These are phyloP conservation scores for Fusarium paranaense DNA, from an alignment of 2,329 filamentous ascomycete species.

Conservation along the genomic window DNA sequence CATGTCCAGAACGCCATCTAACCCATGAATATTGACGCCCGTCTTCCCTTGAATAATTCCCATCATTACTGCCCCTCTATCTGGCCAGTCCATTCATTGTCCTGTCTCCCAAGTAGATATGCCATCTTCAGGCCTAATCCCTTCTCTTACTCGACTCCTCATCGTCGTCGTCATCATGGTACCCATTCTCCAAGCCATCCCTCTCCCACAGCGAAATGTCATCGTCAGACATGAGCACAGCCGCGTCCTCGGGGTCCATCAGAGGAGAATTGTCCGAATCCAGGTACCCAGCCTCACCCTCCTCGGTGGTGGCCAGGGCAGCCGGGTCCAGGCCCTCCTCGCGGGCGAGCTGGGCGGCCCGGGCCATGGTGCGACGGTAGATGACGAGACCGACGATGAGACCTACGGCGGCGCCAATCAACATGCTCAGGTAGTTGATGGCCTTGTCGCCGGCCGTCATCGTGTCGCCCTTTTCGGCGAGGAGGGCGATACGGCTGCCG, in stretches of 20 bases:
- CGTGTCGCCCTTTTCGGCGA: slow-evolving; percentile 84
- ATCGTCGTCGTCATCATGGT: slow-evolving; percentile 50
- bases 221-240: slow-evolving; percentile 68
- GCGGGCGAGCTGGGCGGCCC: slow-evolving; percentile 68
- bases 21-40: slow-evolving; percentile 5
- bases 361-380: slow-evolving; percentile 77
- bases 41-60: slow-evolving; percentile 3
- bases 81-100: background rate
- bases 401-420: slow-evolving; percentile 77
- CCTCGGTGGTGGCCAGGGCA: slow-evolving; percentile 44
- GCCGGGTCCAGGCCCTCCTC: slow-evolving; percentile 52
- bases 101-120: background rate
- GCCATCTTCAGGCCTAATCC: slow-evolving; percentile 4
- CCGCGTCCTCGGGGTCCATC: slow-evolving; percentile 62
- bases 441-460: slow-evolving; percentile 84
- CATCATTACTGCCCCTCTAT: slow-evolving; percentile 2
- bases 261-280: slow-evolving; percentile 57
- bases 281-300: slow-evolving; percentile 54
- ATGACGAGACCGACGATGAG: slow-evolving; percentile 84
- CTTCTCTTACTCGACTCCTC: slow-evolving; percentile 33
- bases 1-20: slow-evolving; percentile 41
- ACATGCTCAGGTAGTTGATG: slow-evolving; percentile 86
- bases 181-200: slow-evolving; percentile 51
- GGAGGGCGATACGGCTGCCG: slow-evolving; percentile 81
- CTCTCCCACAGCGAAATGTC: slow-evolving; percentile 69